Conservation (phyloP, 73 alveolate genomes). For the Symbiodinium pilosum region DNA sequence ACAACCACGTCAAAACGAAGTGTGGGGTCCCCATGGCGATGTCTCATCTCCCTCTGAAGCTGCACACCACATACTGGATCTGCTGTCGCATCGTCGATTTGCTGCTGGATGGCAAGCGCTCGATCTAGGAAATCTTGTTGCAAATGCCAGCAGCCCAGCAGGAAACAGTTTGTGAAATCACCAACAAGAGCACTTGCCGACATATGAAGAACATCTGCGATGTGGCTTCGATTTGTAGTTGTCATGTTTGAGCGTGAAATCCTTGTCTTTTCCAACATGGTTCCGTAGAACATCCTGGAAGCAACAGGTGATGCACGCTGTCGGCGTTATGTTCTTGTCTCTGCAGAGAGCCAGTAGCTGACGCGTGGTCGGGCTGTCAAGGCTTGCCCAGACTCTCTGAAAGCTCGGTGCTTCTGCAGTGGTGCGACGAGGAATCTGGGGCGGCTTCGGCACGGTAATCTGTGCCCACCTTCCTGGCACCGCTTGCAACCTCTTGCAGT, state of each 20-base stretch:
- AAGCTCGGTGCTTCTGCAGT: not conserved
- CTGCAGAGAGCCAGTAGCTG: not conserved
- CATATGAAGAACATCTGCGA: not conserved
- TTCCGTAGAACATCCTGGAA: not conserved
- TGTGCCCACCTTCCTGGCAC: not conserved
- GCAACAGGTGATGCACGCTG: not conserved
- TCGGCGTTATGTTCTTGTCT: not conserved
- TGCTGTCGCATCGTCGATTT: not conserved
- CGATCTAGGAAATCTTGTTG: not conserved
- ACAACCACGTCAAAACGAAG: slow-evolving; percentile 28
- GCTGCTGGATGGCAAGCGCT: not conserved
- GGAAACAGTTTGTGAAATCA: slow-evolving; percentile 20
- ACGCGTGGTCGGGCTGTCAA: not conserved
- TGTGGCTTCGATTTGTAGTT: not conserved
- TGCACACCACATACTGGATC: not conserved
- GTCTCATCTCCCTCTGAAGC: not conserved
- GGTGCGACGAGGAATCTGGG: not conserved
- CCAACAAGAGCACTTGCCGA: not conserved
- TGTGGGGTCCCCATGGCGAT: not conserved
- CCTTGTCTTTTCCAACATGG: not conserved
- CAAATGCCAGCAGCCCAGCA: not conserved
- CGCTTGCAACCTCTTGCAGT: not conserved
- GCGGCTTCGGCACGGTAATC: not conserved
- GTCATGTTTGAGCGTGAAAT: slow-evolving; percentile 27
- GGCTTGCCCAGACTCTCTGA: not conserved